These are phyloP conservation scores for Phytophthora crassamura DNA, from an alignment of 352 stramenopile genomes.

Conservation along the genomic window DNA sequence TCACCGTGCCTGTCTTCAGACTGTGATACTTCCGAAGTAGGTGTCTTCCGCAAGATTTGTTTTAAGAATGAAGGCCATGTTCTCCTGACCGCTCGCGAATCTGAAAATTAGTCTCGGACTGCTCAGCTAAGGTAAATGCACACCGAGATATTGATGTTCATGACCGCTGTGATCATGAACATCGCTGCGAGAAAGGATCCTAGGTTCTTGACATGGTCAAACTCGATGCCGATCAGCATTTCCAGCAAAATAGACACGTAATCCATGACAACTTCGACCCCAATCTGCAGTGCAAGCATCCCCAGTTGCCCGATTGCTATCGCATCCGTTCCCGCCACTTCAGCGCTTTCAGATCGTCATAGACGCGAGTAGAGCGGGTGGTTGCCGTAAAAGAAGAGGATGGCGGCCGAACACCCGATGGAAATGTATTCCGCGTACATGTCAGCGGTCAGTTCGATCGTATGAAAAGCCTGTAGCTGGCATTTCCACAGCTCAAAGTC, in stretches of 20 bases:
- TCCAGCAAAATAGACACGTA: constrained; percentile 23
- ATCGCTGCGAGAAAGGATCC: constrained; percentile 27
- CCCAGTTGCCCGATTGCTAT: not conserved
- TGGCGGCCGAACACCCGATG: constrained; percentile 33
- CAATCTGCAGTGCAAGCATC: constrained; percentile 18
- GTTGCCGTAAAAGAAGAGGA: constrained; percentile 37
- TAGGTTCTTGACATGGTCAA: constrained; percentile 14
- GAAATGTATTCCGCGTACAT: constrained; percentile 53
- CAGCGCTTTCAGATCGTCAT: constrained; percentile 4
- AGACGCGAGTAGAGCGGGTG: constrained; percentile 32
- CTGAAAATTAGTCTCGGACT: not conserved
- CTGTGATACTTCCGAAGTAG: too few species aligned
- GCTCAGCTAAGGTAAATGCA: constrained; percentile 30
- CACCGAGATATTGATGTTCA: constrained; percentile 39
- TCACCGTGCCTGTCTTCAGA: too few species aligned
- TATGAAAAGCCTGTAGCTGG: constrained; percentile 22
- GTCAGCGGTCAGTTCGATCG: constrained; percentile 23
- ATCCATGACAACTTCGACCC: constrained; percentile 22
- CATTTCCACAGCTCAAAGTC: constrained; percentile 17
- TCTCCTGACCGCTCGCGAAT: too few species aligned
- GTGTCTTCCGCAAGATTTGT: too few species aligned
- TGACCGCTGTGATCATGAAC: constrained; percentile 14
- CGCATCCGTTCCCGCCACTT: not conserved
- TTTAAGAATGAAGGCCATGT: too few species aligned
- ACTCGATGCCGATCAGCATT: constrained; percentile 26